phyloP scores from a whole-genome alignment of 345 rosid genomes.

The Sonneratia caseolaris region DNA sequence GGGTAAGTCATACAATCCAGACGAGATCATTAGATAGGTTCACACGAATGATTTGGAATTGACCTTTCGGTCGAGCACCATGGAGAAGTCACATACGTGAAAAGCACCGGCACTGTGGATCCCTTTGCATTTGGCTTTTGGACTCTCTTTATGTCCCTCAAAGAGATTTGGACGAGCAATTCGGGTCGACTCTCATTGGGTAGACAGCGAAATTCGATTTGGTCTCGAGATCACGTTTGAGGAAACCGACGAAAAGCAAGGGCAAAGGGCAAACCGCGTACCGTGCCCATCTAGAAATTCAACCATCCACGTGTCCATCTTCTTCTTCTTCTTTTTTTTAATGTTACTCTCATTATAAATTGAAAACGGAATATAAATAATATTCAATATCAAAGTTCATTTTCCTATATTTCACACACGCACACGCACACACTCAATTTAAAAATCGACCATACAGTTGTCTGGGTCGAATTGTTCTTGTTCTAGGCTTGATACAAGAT shows the following conservation, averaged over 20 bases:
- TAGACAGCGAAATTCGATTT: slow-evolving; percentile 21
- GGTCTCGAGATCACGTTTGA: slow-evolving; percentile 10
- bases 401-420: too few relatives aligned
- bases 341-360: too few relatives aligned
- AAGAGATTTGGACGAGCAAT: slow-evolving; percentile 5
- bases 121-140: slow-evolving; percentile 5
- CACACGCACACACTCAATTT: too few relatives aligned
- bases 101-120: slow-evolving; percentile 2
- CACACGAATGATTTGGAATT: background rate
- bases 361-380: too few relatives aligned
- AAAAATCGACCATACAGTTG: too few relatives aligned
- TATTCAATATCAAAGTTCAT: too few relatives aligned
- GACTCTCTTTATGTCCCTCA: slow-evolving; percentile 1
- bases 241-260: background rate
- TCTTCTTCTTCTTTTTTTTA: too few relatives aligned
- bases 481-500: background rate
- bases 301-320: slow-evolving; percentile 7
- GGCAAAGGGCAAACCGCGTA: background rate
- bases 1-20: background rate
- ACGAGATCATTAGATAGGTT: slow-evolving; percentile 4
- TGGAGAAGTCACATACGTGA: background rate
- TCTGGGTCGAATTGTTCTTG: too few relatives aligned
- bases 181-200: slow-evolving; percentile 13
- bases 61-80: slow-evolving; percentile 3
- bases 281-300: slow-evolving; percentile 14